Base-by-base conservation (phyloP, 1,139 yeast species). In the Candida sanyaensis region DNA sequence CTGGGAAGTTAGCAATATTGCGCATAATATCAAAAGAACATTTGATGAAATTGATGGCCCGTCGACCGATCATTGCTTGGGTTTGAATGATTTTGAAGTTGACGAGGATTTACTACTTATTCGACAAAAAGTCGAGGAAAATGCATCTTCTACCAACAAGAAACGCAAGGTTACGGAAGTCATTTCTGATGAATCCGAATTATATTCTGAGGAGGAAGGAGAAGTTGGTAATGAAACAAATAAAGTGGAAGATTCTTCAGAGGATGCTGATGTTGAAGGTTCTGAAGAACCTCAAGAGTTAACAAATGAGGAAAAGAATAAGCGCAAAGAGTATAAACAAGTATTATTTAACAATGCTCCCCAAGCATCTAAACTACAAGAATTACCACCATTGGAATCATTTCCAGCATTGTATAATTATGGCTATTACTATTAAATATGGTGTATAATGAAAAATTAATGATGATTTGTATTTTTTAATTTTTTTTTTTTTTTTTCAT, bases 341-440 rank as follows among this genome's bases (percentile, higher is more conserved):
- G 33, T 54, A 10, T 45, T 56, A 40, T 42, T 42, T 36, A 33
- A 30, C 21, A 39, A 42, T 37, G 37, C 10, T 12, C 31, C 27
- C 23, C 26, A 6, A 42, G 21, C 40, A 30, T 24, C 28, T 21
- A 26, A 32, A 33, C 32, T 32, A 36, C n/a, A 45, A 13, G 29
- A 56, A 32, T 47, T 65, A 32, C 71, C 70, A 10, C 69, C 69
- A 3, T 45, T 65, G 33, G 68, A 65, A 38, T 58, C 52, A 27
- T 66, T 66, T 41, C 67, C 64, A 7, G 41, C 27, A 10, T 36
- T 52, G 34, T 38, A 41, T 30, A 39, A 27, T 26, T 42, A 41
- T 31, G 12, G 28, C 8, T 23, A 41, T 11, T 36, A 36, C n/a
- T 36, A 36, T 36, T 36, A 36, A n/a, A 23, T 23, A 36, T n/a